These are phyloP conservation scores for Cydonia oblonga DNA, from an alignment of 331 rosid genomes.

Conservation along the genomic window DNA sequence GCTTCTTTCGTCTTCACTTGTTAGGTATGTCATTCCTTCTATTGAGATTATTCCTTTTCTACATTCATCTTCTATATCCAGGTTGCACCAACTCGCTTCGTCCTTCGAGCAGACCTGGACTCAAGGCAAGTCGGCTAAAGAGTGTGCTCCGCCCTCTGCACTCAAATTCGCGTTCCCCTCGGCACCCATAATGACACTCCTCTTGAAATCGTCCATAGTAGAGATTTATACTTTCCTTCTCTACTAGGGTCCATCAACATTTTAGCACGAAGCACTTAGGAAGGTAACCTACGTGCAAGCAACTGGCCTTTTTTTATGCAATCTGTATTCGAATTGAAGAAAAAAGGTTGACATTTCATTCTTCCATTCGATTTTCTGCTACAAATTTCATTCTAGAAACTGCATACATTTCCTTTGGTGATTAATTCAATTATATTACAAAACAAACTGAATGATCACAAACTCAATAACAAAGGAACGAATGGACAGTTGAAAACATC, in stretches of 20 bases:
- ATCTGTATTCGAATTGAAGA: neutral
- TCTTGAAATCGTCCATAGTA: neutral
- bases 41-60: too few relatives aligned
- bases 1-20: too few relatives aligned
- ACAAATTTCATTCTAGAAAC: neutral
- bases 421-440: slow-evolving; percentile 15
- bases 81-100: neutral
- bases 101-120: too few relatives aligned
- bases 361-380: neutral
- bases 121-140: too few relatives aligned
- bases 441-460: slow-evolving; percentile 1
- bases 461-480: neutral
- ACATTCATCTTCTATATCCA: neutral
- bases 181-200: neutral
- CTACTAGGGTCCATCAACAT: neutral
- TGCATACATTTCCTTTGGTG: neutral
- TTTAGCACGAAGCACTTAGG: neutral
- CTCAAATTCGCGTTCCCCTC: neutral
- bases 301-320: neutral
- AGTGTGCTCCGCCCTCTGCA: neutral
- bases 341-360: neutral
- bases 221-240: neutral
- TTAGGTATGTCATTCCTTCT: too few relatives aligned
- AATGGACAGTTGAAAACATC: neutral
- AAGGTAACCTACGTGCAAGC: neutral